Evolutionary conservation across 2,329 filamentous ascomycete genomes (phyloP), one percentile per base, ranked within the genome.

Genomic region (Diaporthe citri): DNA sequence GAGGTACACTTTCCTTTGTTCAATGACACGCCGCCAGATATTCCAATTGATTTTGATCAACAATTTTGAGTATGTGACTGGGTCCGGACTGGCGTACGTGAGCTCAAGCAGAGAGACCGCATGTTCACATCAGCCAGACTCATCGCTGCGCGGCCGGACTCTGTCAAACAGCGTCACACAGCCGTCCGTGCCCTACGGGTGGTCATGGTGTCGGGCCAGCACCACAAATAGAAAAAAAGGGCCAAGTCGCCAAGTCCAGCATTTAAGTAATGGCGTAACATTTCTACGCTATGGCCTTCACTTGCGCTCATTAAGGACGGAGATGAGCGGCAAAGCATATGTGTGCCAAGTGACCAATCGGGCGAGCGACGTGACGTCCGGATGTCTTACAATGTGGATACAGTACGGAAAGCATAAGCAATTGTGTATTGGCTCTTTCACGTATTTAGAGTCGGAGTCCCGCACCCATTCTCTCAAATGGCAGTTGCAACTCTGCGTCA

Each of bases 221-320:
- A 64, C 41, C 39, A 64, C 39, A 46, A 12, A 22, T 22, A 46
- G 39, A 12, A 46, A 12, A 46, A 64, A 66, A 36, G 20, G 22
- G 62, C 62, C 43, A 66, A 66, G 62, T 51, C 17, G 62, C 62
- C 43, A 66, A 66, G 62, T 51, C 43, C 4, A 51, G 28, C 20
- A 15, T 51, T 36, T n/a, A 25, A 51, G 41, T 66, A 66, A 48
- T 31, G 62, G 62, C 20, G 43, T 51, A 51, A 66, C 28, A 66
- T 51, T 34, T 15, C 12, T 25, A 36, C 60, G 60, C 60, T 66
- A 66, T 66, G 41, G 60, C 60, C 60, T 34, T 15, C 28, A 34
- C 25, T 66, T 48, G 41, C 4, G 17, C 20, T 48, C 25, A 39
- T 43, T 46, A 20, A 46, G 10, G 60, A 20, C 17, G n/a, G 46